Evolutionary conservation across 192 early-diverging fungal genomes (phyloP).

Genomic region (Backusella australiensis): DNA sequence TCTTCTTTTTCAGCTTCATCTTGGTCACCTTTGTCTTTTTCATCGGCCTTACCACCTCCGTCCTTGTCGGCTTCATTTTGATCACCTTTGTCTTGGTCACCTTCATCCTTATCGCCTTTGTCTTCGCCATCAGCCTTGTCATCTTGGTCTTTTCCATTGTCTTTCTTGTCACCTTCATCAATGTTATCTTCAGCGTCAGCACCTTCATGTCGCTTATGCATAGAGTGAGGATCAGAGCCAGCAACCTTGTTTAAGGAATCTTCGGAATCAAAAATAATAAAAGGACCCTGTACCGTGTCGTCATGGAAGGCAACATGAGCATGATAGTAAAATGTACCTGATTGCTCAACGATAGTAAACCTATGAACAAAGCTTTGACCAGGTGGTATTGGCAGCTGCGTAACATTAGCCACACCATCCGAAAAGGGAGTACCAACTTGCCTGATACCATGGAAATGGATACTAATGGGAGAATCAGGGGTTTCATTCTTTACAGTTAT

Average conservation of each 20-base stretch:
- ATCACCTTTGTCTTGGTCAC: no score
- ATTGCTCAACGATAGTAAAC: conserved; percentile 36
- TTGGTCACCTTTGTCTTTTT: background rate
- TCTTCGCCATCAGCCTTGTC: background rate
- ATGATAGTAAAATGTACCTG: conserved; percentile 45
- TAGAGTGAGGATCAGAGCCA: background rate
- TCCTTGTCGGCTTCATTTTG: no score
- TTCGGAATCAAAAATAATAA: conserved; percentile 13
- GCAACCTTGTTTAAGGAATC: background rate
- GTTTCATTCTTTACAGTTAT: conserved; percentile 42
- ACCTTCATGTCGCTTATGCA: background rate
- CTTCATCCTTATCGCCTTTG: background rate
- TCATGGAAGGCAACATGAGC: conserved; percentile 24
- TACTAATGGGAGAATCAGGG: conserved; percentile 36
- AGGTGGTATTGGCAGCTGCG: conserved; percentile 46
- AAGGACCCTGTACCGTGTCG: background rate
- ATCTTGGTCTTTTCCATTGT: no score
- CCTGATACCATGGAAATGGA: conserved; percentile 52
- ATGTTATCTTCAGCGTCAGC: background rate
- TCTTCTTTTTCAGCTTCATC: background rate
- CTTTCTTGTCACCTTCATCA: background rate
- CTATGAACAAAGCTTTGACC: conserved; percentile 40
- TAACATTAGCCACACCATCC: conserved; percentile 59
- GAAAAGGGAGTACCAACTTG: conserved; percentile 39
- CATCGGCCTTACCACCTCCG: no score